Evolutionary conservation across 306 rosid genomes (phyloP).

Genomic region (Rosa persica): DNA sequence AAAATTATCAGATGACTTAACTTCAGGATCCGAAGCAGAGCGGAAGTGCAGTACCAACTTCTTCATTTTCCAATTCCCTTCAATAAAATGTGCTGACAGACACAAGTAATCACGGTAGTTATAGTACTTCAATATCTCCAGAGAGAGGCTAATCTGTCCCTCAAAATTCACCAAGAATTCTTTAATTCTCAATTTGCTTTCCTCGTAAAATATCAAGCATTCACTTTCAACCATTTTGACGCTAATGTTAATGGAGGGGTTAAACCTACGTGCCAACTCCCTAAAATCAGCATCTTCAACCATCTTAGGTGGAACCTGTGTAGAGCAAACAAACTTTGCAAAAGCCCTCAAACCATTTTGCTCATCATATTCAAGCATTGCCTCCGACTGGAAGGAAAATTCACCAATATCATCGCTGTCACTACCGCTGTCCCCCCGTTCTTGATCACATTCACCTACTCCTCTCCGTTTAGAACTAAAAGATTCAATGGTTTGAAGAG

Average conservation of each 20-base stretch:
- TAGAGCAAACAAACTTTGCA: background rate
- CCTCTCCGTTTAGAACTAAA: background rate
- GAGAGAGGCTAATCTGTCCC: conserved; percentile 15
- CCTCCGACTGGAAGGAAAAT: background rate
- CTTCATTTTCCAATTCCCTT: conserved; percentile 17
- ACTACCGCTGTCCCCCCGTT: background rate
- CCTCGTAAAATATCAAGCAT: conserved; percentile 1
- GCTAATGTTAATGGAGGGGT: background rate
- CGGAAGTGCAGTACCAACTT: conserved; percentile 20
- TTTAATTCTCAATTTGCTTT: background rate
- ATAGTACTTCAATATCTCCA: background rate
- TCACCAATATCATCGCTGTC: background rate
- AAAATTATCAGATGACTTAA: background rate
- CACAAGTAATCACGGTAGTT: conserved; percentile 8
- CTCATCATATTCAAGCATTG: background rate
- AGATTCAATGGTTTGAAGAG: background rate
- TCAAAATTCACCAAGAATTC: background rate
- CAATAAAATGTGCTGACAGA: conserved; percentile 18
- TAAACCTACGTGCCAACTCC: background rate
- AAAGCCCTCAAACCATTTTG: background rate
- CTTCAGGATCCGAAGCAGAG: background rate
- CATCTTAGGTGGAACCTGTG: conserved; percentile 2
- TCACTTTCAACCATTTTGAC: conserved; percentile 3
- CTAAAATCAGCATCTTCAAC: background rate
- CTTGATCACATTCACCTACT: background rate